Conservation (phyloP, 108 stramenopile species). For the Mayamaea pseudoterrestris region DNA sequence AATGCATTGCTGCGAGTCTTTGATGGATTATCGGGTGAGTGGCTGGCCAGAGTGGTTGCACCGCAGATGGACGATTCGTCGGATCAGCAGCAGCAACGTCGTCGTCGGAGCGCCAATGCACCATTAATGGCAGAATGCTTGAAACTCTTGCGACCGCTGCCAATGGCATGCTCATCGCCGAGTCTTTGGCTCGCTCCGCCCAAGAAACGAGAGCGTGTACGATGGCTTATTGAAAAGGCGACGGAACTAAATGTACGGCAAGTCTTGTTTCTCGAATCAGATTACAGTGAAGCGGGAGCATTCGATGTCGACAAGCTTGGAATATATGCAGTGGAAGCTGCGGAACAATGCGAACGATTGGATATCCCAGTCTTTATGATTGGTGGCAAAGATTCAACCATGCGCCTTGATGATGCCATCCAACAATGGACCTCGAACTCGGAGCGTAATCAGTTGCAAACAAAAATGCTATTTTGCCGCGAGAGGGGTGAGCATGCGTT, state of each 20-base stretch:
- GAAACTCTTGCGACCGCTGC: conserved; percentile 16
- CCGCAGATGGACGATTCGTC: conserved; percentile 8
- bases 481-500: conserved; percentile 30
- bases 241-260: conserved; percentile 59
- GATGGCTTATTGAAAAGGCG: conserved; percentile 64
- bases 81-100: background rate
- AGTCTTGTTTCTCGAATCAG: conserved; percentile 20
- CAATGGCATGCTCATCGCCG: conserved; percentile 4
- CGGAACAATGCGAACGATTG: conserved; percentile 79
- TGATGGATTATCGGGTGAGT: conserved; percentile 66
- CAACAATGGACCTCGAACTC: conserved; percentile 3
- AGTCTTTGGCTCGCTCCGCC: conserved; percentile 33
- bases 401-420: no score
- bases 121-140: conserved; percentile 24
- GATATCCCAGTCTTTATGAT: conserved; percentile 22
- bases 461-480: conserved; percentile 39
- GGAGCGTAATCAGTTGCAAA: background rate
- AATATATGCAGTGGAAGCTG: conserved; percentile 54
- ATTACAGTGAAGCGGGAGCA: conserved; percentile 11
- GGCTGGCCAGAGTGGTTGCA: conserved; percentile 47
- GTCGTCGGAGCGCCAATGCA: conserved; percentile 5
- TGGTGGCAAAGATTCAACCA: background rate
- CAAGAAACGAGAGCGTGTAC: conserved; percentile 50
- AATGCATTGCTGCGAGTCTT: conserved; percentile 29
- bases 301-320: conserved; percentile 28